These are phyloP conservation scores for Huntiella omanensis DNA, from an alignment of 2,329 filamentous ascomycete species.

Conservation along the genomic window DNA sequence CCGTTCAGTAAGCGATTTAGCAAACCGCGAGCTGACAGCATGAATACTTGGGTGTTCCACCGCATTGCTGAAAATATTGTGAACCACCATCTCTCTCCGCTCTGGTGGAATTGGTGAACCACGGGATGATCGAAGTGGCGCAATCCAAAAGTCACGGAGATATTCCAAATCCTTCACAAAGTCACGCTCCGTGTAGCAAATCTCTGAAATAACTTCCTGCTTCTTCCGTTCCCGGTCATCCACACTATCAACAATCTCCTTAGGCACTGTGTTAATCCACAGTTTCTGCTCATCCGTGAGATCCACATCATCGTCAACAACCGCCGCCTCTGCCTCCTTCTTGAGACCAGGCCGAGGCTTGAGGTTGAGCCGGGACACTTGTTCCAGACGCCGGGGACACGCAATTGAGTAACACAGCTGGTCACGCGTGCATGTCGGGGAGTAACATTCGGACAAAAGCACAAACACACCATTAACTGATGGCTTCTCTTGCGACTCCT, in stretches of 20 bases:
- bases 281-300: conserved; percentile 91
- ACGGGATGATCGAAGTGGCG: conserved; percentile 56
- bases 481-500: conserved; percentile 52
- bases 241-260: conserved; percentile 80
- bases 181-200: conserved; percentile 96
- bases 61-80: conserved; percentile 89
- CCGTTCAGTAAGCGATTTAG: conserved; percentile 68
- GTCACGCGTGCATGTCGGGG: conserved; percentile 87
- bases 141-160: conserved; percentile 94
- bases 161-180: conserved; percentile 99
- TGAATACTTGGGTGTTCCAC: conserved; percentile 69
- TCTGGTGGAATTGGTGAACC: conserved; percentile 77
- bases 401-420: conserved; percentile 96
- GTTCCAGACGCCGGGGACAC: conserved; percentile 79
- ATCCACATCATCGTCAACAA: conserved; percentile 62
- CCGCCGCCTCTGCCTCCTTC: conserved; percentile 33
- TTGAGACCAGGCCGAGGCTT: conserved; percentile 81
- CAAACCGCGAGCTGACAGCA: conserved; percentile 73
- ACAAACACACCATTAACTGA: conserved; percentile 91
- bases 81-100: conserved; percentile 74
- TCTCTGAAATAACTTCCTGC: conserved; percentile 92
- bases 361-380: conserved; percentile 83
- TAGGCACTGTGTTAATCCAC: conserved; percentile 97
- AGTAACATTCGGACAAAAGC: conserved; percentile 90
- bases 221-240: conserved; percentile 88